Percentiles rank a stretch among this genome's conserved stretches.
These are phyloP conservation scores for Saccharomycopsis selenospora DNA, from an alignment of 805 yeast genomes.

Conservation along the genomic window DNA sequence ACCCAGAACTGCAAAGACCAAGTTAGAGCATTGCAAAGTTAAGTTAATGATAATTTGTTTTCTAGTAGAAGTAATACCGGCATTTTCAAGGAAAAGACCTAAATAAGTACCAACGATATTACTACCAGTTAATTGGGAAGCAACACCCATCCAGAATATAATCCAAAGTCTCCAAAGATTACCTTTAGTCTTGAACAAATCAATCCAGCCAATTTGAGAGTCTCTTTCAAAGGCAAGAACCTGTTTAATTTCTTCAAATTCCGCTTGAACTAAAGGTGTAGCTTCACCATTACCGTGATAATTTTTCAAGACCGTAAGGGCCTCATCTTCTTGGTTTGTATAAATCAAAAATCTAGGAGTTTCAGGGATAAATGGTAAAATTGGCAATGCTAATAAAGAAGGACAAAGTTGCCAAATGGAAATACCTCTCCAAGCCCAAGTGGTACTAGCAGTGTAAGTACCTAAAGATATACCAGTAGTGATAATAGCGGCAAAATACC, in stretches of 20 bases:
- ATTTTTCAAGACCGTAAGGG: conserved; percentile 24
- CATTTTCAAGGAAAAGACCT: conserved; percentile 29
- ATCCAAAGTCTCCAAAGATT: conserved; percentile 26
- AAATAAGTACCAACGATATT: conserved; percentile 29
- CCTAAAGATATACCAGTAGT: conserved; percentile 28
- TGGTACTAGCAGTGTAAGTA: conserved; percentile 23
- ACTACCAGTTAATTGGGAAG: conserved; percentile 26
- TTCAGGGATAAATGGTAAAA: conserved; percentile 27
- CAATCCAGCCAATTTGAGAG: conserved; percentile 24
- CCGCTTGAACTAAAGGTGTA: conserved; percentile 22
- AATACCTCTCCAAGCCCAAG: conserved; percentile 31
- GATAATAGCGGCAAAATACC: conserved; percentile 28
- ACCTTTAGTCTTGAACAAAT: conserved; percentile 23
- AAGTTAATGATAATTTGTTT: conserved; percentile 41
- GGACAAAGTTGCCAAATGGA: conserved; percentile 27
- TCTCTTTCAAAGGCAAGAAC: conserved; percentile 24
- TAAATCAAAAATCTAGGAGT: conserved; percentile 30
- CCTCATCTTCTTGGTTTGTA: conserved; percentile 26
- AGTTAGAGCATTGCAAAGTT: conserved; percentile 23
- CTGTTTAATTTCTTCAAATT: conserved; percentile 25
- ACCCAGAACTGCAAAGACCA: conserved; percentile 25
- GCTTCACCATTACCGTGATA: conserved; percentile 25
- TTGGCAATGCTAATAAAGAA: conserved; percentile 23
- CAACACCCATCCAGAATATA: conserved; percentile 26
- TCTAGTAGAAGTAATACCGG: conserved; percentile 42